Conservation (phyloP, 208 protist genomes). For the Trypanosoma theileri region DNA sequence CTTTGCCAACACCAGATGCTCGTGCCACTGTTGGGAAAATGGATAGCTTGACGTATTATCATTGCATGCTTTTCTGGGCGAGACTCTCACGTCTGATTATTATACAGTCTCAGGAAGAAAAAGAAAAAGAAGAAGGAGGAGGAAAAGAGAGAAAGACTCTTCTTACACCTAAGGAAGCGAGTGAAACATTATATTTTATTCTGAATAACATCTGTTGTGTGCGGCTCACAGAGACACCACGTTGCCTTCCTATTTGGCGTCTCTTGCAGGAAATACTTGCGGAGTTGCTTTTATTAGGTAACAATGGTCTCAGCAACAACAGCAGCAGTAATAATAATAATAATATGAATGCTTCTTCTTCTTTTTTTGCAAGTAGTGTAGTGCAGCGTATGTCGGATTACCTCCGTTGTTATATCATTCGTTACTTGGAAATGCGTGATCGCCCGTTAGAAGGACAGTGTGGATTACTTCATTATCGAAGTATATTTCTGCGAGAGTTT, state of each 20-base stretch:
- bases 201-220: constrained; percentile 44
- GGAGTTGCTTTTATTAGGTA: constrained; percentile 10
- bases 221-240: constrained; percentile 41
- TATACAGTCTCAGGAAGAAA: too few species aligned
- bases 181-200: constrained; percentile 46
- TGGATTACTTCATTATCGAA: constrained; percentile 20
- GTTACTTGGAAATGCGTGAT: constrained; percentile 45
- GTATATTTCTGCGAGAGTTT: constrained; percentile 10
- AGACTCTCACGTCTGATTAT: constrained; percentile 2
- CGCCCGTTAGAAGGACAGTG: constrained; percentile 30
- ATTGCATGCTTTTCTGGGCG: constrained; percentile 23
- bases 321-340: too few species aligned
- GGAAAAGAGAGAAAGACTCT: too few species aligned
- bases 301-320: neutral
- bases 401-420: constrained; percentile 31
- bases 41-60: constrained; percentile 11
- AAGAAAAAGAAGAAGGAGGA: too few species aligned
- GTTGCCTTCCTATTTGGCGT: constrained; percentile 58
- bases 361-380: neutral
- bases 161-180: constrained; percentile 17
- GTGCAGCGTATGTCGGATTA: constrained; percentile 24
- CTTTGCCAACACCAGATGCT: constrained; percentile 3
- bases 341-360: neutral
- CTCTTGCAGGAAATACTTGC: constrained; percentile 32
- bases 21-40: neutral